Conservation (phyloP, 805 yeast genomes). For the Kodamaea leandrae region DNA sequence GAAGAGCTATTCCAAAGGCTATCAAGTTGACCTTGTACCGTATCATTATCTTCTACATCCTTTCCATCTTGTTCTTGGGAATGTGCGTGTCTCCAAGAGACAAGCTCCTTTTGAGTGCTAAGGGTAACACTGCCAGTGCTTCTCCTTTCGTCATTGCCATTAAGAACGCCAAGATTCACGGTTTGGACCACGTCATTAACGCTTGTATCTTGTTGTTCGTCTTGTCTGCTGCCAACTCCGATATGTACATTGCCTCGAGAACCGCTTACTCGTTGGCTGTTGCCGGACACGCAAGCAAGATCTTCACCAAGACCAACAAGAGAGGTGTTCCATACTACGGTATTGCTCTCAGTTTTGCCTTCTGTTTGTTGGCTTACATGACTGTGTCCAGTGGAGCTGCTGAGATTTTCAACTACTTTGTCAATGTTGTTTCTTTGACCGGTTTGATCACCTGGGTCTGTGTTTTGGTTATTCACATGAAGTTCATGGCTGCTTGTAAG, state of each 20-base stretch:
- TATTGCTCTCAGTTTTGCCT: constrained; percentile 46
- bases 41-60: constrained; percentile 60
- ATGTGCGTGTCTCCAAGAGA: constrained; percentile 64
- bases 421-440: constrained; percentile 72
- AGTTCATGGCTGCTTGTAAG: constrained; percentile 60
- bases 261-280: constrained; percentile 68
- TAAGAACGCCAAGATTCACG: constrained; percentile 59
- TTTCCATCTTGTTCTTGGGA: constrained; percentile 62
- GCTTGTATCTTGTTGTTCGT: constrained; percentile 76
- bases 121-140: constrained; percentile 61
- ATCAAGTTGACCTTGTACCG: constrained; percentile 64
- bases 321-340: constrained; percentile 72
- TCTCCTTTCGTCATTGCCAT: constrained; percentile 87
- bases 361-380: constrained; percentile 71
- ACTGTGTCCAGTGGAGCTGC: constrained; percentile 55
- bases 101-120: constrained; percentile 47
- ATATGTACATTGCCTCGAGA: constrained; percentile 74
- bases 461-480: constrained; percentile 63
- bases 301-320: constrained; percentile 60
- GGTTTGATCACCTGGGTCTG: constrained; percentile 76
- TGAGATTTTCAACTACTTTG: constrained; percentile 63
- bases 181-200: constrained; percentile 72
- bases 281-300: constrained; percentile 70
- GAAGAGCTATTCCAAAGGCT: constrained; percentile 69
- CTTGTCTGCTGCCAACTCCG: constrained; percentile 79